These are phyloP conservation scores for Sporothrix curviconia DNA, from an alignment of 2,329 filamentous ascomycete species.

Conservation along the genomic window DNA sequence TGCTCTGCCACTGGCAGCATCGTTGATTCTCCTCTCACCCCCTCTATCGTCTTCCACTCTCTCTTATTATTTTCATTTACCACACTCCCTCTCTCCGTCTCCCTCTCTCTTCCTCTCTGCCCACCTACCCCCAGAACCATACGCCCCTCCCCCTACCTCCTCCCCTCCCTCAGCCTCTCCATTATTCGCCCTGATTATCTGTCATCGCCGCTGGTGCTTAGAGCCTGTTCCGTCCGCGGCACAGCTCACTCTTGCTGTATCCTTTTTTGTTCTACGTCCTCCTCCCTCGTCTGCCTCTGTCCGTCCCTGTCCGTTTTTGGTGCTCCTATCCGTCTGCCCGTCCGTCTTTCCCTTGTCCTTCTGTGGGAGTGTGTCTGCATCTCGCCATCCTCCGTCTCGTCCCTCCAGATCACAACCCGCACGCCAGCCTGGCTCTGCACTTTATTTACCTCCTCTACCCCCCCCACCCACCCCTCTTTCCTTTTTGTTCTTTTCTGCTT, in stretches of 20 bases:
- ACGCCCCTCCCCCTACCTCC: background rate
- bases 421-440: background rate
- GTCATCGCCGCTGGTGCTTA: background rate
- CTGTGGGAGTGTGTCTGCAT: background rate
- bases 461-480: too few relatives aligned
- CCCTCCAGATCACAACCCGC: background rate
- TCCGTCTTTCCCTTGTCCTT: background rate
- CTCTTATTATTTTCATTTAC: background rate
- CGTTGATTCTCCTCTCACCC: background rate
- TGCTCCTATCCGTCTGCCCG: background rate
- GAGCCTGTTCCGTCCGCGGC: slow-evolving; percentile 7
- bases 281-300: background rate
- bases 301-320: background rate
- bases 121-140: background rate
- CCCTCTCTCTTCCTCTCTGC: too few relatives aligned
- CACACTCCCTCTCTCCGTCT: slow-evolving; percentile 1
- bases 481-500: background rate
- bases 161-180: slow-evolving; percentile 1
- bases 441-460: slow-evolving; percentile 10
- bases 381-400: background rate
- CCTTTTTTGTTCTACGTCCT: background rate
- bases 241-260: background rate
- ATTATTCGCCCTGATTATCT: background rate
- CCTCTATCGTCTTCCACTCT: background rate
- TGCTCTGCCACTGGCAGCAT: background rate